These are phyloP conservation scores for Acer saccharum DNA, from an alignment of 345 rosid genomes.

Conservation along the genomic window DNA sequence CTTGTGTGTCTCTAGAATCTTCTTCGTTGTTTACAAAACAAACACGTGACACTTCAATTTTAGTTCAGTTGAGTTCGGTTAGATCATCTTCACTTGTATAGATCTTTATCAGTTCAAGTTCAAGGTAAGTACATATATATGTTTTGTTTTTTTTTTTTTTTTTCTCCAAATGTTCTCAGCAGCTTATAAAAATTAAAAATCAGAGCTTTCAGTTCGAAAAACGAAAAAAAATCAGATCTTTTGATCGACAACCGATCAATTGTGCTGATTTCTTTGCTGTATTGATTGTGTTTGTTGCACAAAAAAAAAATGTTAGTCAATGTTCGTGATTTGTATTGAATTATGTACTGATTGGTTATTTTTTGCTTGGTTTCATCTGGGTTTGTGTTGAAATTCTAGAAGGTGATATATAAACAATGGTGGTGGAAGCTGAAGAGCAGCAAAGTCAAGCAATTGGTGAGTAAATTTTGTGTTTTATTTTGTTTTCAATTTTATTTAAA, in stretches of 20 bases:
- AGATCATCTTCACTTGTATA: not conserved
- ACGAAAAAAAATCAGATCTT: not conserved
- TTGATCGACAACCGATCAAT: not conserved
- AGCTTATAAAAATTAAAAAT: not conserved
- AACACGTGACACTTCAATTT: not conserved
- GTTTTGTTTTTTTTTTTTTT: not conserved
- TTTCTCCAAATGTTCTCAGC: not conserved
- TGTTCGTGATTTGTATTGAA: not conserved
- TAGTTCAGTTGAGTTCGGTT: not conserved
- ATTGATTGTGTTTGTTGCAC: not conserved
- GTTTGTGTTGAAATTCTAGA: not conserved
- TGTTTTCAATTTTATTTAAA: not conserved
- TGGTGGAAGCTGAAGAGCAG: conserved; percentile 48
- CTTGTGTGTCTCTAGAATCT: conserved; percentile 29
- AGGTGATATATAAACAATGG: conserved; percentile 35
- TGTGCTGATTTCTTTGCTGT: not conserved
- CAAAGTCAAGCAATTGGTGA: conserved; percentile 47
- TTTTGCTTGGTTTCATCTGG: not conserved
- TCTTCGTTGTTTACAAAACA: conserved; percentile 29
- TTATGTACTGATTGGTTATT: not conserved
- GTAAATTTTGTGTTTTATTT: not conserved
- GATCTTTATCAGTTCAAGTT: not conserved
- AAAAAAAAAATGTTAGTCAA: not conserved
- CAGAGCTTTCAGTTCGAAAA: not conserved
- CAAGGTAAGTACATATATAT: not conserved